Percentiles rank a stretch among this genome's conserved stretches.
Evolutionary conservation across 192 early-diverging fungal species (phyloP).

Genomic region (Linnemannia zychae): DNA sequence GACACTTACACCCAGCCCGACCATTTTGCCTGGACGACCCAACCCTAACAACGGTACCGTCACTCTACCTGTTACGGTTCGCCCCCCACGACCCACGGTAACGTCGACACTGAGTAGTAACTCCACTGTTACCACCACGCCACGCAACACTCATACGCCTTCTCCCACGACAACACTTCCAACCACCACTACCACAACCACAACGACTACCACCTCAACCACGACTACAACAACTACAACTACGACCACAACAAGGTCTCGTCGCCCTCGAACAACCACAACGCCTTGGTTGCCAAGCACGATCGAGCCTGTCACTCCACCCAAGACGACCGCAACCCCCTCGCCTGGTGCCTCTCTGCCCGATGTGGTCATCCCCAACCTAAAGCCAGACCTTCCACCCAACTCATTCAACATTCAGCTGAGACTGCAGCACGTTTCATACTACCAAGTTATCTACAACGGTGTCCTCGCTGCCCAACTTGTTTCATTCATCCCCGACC

Average conservation of each 20-base stretch:
- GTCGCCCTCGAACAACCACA: conserved; percentile 29
- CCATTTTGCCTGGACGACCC: not conserved
- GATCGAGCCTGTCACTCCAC: conserved; percentile 39
- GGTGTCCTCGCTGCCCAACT: conserved; percentile 48
- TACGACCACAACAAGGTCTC: not conserved
- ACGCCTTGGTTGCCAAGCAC: conserved; percentile 45
- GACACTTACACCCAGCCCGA: not conserved
- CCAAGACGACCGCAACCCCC: conserved; percentile 20
- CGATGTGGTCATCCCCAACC: conserved; percentile 44
- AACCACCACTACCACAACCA: conserved; percentile 28
- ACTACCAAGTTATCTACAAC: conserved; percentile 51
- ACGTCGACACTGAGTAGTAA: not conserved
- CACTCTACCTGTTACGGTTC: not conserved
- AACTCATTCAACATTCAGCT: conserved; percentile 44
- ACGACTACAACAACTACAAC: conserved; percentile 4
- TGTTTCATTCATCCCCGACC: conserved; percentile 43
- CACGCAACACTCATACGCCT: not conserved
- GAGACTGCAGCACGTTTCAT: conserved; percentile 47
- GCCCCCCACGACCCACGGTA: not conserved
- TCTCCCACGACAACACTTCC: conserved; percentile 5
- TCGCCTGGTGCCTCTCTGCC: conserved; percentile 51
- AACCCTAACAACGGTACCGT: not conserved
- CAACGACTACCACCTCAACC: conserved; percentile 10
- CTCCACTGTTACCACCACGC: not conserved
- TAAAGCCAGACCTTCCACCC: conserved; percentile 26